These are phyloP conservation scores for Rhodocollybia butyracea DNA, from an alignment of 768 basidiomycete genomes.

Conservation along the genomic window DNA sequence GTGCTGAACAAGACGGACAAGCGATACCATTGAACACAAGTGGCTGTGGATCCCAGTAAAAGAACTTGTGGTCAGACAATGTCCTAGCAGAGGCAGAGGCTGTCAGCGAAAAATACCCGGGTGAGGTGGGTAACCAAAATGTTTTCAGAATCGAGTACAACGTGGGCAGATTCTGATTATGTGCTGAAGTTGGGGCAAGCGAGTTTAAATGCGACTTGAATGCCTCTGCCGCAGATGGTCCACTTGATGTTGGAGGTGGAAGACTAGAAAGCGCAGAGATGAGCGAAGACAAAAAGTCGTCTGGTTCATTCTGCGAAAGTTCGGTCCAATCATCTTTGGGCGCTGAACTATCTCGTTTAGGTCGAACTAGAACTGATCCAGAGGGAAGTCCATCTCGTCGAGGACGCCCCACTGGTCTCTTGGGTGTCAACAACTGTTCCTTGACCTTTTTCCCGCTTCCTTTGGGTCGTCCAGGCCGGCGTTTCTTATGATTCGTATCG, in stretches of 20 bases:
- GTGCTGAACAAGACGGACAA: slow-evolving; percentile 61
- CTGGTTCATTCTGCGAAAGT: slow-evolving; percentile 51
- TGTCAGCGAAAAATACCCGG: slow-evolving; percentile 72
- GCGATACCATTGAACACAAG: slow-evolving; percentile 80
- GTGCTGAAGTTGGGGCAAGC: slow-evolving; percentile 46
- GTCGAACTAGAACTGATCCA: slow-evolving; percentile 47
- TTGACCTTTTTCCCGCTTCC: slow-evolving; percentile 73
- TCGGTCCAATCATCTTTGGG: slow-evolving; percentile 63
- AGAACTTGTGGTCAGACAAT: slow-evolving; percentile 70
- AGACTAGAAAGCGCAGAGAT: slow-evolving; percentile 50
- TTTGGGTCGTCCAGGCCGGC: slow-evolving; percentile 74
- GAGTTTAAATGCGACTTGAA: slow-evolving; percentile 76
- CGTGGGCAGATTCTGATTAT: slow-evolving; percentile 56
- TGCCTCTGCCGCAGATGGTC: slow-evolving; percentile 69
- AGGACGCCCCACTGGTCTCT: slow-evolving; percentile 77
- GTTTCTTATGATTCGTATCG: slow-evolving; percentile 34
- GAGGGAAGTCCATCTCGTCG: slow-evolving; percentile 81
- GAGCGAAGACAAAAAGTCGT: slow-evolving; percentile 54
- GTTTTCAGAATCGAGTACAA: slow-evolving; percentile 78
- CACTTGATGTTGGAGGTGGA: slow-evolving; percentile 59
- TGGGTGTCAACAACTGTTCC: slow-evolving; percentile 38
- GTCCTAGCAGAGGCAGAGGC: slow-evolving; percentile 69
- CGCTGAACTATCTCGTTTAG: slow-evolving; percentile 28
- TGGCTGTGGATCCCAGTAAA: slow-evolving; percentile 87
- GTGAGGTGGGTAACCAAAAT: slow-evolving; percentile 81